Evolutionary conservation across 176 grass and related monocot species (phyloP), one percentile per base, ranked within the genome.

Genomic region (Aechmea fasciata): DNA sequence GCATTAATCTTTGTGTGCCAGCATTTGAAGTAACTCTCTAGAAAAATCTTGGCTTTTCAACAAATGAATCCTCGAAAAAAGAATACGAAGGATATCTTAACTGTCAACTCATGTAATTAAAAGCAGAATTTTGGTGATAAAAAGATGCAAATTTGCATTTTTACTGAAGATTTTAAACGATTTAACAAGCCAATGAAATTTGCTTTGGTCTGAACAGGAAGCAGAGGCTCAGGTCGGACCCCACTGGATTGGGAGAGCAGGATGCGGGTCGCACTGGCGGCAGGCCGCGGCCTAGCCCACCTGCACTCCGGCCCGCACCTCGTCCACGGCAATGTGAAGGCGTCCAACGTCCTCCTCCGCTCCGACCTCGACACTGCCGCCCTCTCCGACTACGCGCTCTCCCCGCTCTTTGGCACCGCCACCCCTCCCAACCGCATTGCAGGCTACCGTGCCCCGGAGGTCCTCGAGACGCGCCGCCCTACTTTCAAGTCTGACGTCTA

Each of bases 261-360:
- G 33, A 93, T 93, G 79, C 86, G 86, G 4, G 78, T 88, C 0
- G 89, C 89, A 18, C 69, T 97, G 71, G 85, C 80, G 3, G 84
- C 94, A 50, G 82, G 89, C 8, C 94, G 84, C 70, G 94, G 86
- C 28, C 76, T 97, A 14, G 87, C 82, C 17, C 80, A 97, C 77
- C 28, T 97, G 55, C 94, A 97, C 81, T 80, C 84, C 1, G 76
- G 22, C 49, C 84, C 85, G 23, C 85, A 28, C 64, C 79, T 93
- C 3, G 86, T 83, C 62, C 94, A 97, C 64, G 94, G 94, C 74
- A 90, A 97, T 26, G 50, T 97, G 53, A 97, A 87, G 77, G 87
- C 94, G 54, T 90, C 94, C 63, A 97, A 97, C 83, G 86, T 97
- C 11, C 82, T 97, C 47, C 86, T 97, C 69, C 94, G 89, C 11